Conservation (phyloP, 257 asterid genomes). For the Voacanga thouarsii region DNA sequence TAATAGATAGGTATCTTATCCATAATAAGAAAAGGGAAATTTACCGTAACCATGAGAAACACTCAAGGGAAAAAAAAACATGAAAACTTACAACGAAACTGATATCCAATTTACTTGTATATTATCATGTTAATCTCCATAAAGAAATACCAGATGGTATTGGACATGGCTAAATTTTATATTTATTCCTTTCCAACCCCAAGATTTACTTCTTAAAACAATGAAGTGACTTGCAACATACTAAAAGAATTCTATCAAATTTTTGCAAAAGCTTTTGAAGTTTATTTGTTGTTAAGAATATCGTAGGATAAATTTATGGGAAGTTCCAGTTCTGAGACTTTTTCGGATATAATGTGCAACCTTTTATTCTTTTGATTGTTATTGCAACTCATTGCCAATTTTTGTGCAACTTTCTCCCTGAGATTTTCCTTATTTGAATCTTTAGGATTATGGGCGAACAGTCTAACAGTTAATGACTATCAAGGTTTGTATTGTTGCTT, state of each 20-base stretch:
- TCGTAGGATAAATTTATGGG: not conserved
- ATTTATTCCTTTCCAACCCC: not conserved
- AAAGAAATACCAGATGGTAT: not conserved
- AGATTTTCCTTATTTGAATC: slow-evolving; percentile 18
- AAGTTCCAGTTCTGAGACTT: not conserved
- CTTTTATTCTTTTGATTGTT: not conserved
- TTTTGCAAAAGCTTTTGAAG: not conserved
- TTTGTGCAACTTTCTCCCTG: slow-evolving; percentile 3
- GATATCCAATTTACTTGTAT: no score
- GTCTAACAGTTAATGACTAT: slow-evolving; percentile 82
- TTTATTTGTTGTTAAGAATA: not conserved
- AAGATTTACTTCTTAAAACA: not conserved
- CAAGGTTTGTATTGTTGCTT: slow-evolving; percentile 61
- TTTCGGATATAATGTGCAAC: not conserved
- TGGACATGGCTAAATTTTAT: not conserved
- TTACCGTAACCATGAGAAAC: no score
- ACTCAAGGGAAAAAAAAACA: no score
- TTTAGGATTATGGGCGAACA: slow-evolving; percentile 79
- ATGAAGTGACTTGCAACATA: not conserved
- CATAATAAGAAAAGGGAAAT: no score
- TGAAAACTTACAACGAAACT: no score
- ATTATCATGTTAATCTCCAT: not conserved
- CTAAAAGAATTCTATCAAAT: not conserved
- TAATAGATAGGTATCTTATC: no score
- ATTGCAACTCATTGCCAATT: not conserved